These are phyloP conservation scores for Sporothrix globosa DNA, from an alignment of 2,329 filamentous ascomycete genomes.

Conservation along the genomic window DNA sequence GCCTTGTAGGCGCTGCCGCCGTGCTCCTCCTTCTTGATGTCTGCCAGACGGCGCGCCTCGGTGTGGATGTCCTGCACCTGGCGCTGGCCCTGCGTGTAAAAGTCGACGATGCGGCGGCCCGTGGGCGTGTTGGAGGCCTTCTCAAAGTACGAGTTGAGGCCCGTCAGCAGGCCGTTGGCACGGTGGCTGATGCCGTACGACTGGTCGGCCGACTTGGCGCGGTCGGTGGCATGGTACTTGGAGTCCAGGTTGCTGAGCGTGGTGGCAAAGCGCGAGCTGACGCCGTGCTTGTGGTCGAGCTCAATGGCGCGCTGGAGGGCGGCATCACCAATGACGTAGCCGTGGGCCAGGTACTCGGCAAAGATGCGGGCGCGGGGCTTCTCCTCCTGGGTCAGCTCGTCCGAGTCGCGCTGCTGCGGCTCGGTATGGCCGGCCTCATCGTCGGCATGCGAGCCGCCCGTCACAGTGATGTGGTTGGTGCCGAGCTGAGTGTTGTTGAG, in stretches of 20 bases:
- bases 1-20: conserved; percentile 64
- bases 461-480: conserved; percentile 76
- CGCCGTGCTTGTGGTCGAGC: conserved; percentile 86
- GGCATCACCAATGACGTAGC: conserved; percentile 76
- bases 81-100: conserved; percentile 82
- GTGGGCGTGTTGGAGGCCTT: conserved; percentile 86
- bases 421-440: conserved; percentile 58
- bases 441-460: conserved; percentile 65
- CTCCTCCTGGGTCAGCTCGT: conserved; percentile 89
- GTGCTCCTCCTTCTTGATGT: conserved; percentile 74
- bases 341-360: conserved; percentile 94
- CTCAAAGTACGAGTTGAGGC: conserved; percentile 88
- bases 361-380: conserved; percentile 93
- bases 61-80: conserved; percentile 93
- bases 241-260: conserved; percentile 77
- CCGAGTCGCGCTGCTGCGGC: conserved; percentile 57
- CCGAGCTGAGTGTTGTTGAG: conserved; percentile 97
- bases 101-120: conserved; percentile 82
- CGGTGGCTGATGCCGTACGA: conserved; percentile 80
- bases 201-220: conserved; percentile 79
- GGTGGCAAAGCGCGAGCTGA: conserved; percentile 76
- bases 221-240: conserved; percentile 86
- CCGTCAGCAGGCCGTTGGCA: conserved; percentile 65
- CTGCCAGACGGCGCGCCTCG: conserved; percentile 84
- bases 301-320: conserved; percentile 83